Percentiles rank a stretch among this genome's conserved stretches.
phyloP scores from a whole-genome alignment of 225 moss, liverwort and hornwort species.

The Rhytidiadelphus loreus region DNA sequence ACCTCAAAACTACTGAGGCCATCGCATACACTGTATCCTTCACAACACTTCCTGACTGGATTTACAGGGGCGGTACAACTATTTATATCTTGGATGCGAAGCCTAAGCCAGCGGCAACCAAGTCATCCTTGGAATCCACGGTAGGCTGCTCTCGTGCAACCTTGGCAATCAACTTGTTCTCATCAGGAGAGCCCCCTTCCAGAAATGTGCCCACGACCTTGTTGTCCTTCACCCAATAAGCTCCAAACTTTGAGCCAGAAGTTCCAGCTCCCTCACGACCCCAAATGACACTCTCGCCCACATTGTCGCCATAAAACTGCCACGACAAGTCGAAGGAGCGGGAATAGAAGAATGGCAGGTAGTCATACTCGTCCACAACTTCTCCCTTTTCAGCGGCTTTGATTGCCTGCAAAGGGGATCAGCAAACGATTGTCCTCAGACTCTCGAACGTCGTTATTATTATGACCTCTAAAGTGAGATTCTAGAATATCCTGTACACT shows the following conservation, averaged over 20 bases:
- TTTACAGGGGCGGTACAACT: background rate
- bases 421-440: background rate
- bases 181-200: constrained; percentile 50
- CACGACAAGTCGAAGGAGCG: constrained; percentile 79
- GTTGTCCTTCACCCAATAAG: constrained; percentile 82
- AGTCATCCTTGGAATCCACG: constrained; percentile 19
- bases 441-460: too few relatives aligned
- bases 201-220: constrained; percentile 59
- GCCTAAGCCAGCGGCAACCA: constrained; percentile 17
- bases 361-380: constrained; percentile 58
- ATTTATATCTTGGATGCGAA: constrained; percentile 36
- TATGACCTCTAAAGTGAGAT: background rate
- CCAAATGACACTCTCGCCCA: constrained; percentile 54
- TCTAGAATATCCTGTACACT: background rate
- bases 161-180: constrained; percentile 48
- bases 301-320: constrained; percentile 92
- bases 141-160: constrained; percentile 47
- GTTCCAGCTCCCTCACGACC: constrained; percentile 24
- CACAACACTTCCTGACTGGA: background rate
- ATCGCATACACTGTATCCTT: background rate
- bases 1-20: background rate
- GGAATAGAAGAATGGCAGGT: constrained; percentile 88
- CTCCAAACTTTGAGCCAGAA: constrained; percentile 65
- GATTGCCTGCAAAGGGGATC: background rate
- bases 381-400: constrained; percentile 54